Conservation (phyloP, 352 stramenopile genomes). For the Pythium dissotocum region DNA sequence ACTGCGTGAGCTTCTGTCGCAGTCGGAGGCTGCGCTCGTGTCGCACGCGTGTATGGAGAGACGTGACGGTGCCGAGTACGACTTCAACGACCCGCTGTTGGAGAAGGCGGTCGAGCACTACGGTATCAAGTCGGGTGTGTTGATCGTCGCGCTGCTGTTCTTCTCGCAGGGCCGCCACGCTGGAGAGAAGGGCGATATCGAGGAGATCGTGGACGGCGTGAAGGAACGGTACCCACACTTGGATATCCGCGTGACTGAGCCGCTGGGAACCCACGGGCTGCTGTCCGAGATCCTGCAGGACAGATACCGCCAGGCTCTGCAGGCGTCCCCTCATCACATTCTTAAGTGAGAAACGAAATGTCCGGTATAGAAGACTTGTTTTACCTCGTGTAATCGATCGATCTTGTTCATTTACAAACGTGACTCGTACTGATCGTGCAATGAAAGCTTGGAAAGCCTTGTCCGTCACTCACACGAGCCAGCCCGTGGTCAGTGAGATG, state of each 20-base stretch:
- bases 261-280: conserved; percentile 62
- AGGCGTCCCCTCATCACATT: conserved; percentile 6
- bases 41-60: conserved; percentile 78
- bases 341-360: conserved; percentile 6
- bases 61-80: conserved; percentile 61
- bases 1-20: conserved; percentile 38
- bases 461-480: too few relatives aligned
- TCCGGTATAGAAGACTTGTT: too few relatives aligned
- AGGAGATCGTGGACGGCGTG: conserved; percentile 62
- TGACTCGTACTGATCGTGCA: too few relatives aligned
- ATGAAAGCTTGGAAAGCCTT: too few relatives aligned
- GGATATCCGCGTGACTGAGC: conserved; percentile 61
- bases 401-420: too few relatives aligned
- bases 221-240: conserved; percentile 43
- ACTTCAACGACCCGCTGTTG: conserved; percentile 85
- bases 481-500: too few relatives aligned
- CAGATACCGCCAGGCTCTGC: conserved; percentile 47
- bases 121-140: conserved; percentile 51
- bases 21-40: conserved; percentile 42
- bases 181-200: conserved; percentile 74
- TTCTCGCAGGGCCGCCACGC: conserved; percentile 75
- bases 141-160: conserved; percentile 79
- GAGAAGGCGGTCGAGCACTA: conserved; percentile 63
- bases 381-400: too few relatives aligned
- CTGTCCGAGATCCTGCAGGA: conserved; percentile 68